Evolutionary conservation across 495 filamentous ascomycete genomes (phyloP).

Genomic region (Aspergillus campestris): DNA sequence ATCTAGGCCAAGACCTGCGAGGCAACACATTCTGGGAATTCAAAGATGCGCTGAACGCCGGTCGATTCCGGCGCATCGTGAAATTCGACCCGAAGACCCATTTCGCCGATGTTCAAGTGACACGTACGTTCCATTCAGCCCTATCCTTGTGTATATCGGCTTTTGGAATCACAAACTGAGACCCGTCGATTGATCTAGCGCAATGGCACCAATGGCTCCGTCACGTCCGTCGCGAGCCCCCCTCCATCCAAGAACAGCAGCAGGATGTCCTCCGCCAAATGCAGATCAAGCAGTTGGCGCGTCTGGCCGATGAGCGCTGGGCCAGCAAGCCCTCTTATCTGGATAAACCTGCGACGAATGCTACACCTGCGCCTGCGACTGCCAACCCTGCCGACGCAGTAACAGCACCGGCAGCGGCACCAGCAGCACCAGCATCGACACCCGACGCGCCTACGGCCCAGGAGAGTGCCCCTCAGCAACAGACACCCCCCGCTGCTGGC

Average conservation of each 20-base stretch:
- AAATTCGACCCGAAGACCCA: conserved; percentile 51
- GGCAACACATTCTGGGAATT: conserved; percentile 97
- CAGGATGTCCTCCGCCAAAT: conserved; percentile 58
- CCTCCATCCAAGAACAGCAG: conserved; percentile 66
- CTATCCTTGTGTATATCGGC: neutral
- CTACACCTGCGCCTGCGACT: conserved; percentile 13
- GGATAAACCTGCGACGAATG: conserved; percentile 35
- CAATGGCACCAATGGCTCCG: conserved; percentile 98
- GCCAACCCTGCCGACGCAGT: conserved; percentile 10
- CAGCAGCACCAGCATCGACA: conserved; percentile 9
- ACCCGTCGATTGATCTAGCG: conserved; percentile 35
- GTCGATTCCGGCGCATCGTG: conserved; percentile 57
- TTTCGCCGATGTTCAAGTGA: conserved; percentile 57
- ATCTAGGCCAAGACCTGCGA: conserved; percentile 66
- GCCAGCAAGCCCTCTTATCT: conserved; percentile 61
- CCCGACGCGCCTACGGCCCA: neutral
- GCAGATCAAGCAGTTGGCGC: conserved; percentile 65
- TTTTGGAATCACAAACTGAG: conserved; percentile 8
- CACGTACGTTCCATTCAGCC: conserved; percentile 30
- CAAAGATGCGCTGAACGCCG: conserved; percentile 52
- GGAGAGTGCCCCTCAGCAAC: too few species aligned
- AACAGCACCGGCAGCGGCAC: conserved; percentile 6
- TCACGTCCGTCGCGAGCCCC: conserved; percentile 61
- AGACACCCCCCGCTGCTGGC: neutral
- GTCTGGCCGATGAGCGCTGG: conserved; percentile 79